These are phyloP conservation scores for Erodium maritimum DNA, from an alignment of 345 rosid species.

Conservation along the genomic window DNA sequence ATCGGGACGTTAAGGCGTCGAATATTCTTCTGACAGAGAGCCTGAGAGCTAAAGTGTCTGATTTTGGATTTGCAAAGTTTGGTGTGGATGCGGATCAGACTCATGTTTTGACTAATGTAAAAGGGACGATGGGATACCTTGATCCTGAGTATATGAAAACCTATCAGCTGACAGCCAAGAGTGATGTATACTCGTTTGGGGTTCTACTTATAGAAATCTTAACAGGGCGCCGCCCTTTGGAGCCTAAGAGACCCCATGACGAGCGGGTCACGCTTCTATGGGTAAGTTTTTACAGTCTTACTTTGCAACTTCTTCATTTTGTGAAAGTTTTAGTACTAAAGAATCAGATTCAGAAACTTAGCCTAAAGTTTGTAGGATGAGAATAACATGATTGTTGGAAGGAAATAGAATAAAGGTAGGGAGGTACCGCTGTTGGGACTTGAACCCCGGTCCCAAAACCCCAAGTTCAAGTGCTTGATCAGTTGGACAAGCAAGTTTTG, in stretches of 20 bases:
- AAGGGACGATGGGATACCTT: conserved; percentile 93
- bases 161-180: conserved; percentile 73
- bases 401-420: no score
- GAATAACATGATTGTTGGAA: no score
- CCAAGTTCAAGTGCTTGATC: no score
- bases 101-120: conserved; percentile 72
- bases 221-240: conserved; percentile 89
- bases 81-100: conserved; percentile 34
- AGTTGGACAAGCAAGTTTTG: no score
- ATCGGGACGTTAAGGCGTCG: conserved; percentile 90
- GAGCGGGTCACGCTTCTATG: conserved; percentile 75
- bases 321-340: background rate
- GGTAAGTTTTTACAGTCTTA: conserved; percentile 37
- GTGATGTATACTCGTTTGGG: conserved; percentile 91
- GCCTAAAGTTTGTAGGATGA: background rate
- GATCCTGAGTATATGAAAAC: conserved; percentile 97
- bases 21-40: conserved; percentile 84
- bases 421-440: no score
- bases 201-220: conserved; percentile 70
- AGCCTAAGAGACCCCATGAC: conserved; percentile 38
- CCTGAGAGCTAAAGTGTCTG: conserved; percentile 94
- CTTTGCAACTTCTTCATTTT: conserved; percentile 10
- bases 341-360: background rate
- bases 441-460: no score
- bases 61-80: conserved; percentile 89